Evolutionary conservation across 371 early-diverging fungal genomes (phyloP).

Genomic region (Apophysomyces sp.): DNA sequence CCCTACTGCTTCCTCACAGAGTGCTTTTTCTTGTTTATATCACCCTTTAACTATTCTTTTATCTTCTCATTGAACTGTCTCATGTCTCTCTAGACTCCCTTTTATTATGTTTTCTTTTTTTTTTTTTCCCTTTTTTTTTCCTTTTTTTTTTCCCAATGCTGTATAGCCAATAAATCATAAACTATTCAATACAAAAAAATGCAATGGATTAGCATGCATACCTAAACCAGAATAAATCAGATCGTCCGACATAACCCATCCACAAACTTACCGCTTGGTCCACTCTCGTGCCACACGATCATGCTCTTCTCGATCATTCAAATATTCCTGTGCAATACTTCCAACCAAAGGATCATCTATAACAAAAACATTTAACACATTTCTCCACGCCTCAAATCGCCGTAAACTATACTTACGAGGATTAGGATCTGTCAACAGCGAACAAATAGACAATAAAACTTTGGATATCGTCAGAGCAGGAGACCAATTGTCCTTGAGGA

Average conservation of each 20-base stretch:
- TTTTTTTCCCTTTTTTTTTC: too few relatives aligned
- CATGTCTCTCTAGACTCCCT: too few relatives aligned
- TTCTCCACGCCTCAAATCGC: not conserved
- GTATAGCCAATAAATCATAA: too few relatives aligned
- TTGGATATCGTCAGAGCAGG: slow-evolving; percentile 98
- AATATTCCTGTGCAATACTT: slow-evolving; percentile 90
- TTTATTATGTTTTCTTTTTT: too few relatives aligned
- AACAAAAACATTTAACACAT: not conserved
- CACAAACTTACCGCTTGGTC: slow-evolving; percentile 72
- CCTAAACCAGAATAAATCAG: not conserved
- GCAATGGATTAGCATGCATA: too few relatives aligned
- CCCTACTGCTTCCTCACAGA: too few relatives aligned
- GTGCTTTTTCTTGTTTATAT: too few relatives aligned
- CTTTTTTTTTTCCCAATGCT: too few relatives aligned
- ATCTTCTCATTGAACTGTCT: too few relatives aligned
- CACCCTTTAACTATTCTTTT: too few relatives aligned
- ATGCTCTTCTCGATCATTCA: slow-evolving; percentile 85
- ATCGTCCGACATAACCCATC: not conserved
- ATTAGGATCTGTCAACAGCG: slow-evolving; percentile 98
- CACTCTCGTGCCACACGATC: slow-evolving; percentile 92
- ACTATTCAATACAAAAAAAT: too few relatives aligned
- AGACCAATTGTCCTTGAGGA: slow-evolving; percentile 98
- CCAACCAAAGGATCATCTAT: slow-evolving; percentile 92
- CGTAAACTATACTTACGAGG: slow-evolving; percentile 56
- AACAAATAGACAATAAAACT: slow-evolving; percentile 97